Percentiles rank a stretch among this genome's conserved stretches.
These are phyloP conservation scores for Pleomassaria siparia DNA, from an alignment of 2,329 filamentous ascomycete species.

Conservation along the genomic window DNA sequence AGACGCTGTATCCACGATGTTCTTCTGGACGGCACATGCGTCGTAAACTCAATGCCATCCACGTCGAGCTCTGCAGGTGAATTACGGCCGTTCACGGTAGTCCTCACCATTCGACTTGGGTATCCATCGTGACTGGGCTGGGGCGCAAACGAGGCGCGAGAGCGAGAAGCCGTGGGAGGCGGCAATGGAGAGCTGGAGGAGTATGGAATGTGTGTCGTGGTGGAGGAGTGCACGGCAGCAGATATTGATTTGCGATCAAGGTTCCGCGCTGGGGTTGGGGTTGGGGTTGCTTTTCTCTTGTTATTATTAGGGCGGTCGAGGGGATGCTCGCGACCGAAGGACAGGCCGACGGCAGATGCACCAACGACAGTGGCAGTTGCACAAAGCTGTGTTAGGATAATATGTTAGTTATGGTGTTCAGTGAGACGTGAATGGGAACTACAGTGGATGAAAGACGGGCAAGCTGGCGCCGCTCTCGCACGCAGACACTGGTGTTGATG, in stretches of 20 bases:
- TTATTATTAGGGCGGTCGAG: slow-evolving; percentile 41
- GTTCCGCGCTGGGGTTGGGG: slow-evolving; percentile 37
- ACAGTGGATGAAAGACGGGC: slow-evolving; percentile 27
- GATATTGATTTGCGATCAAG: slow-evolving; percentile 30
- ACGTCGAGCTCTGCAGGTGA: slow-evolving; percentile 22
- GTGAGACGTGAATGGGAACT: slow-evolving; percentile 25
- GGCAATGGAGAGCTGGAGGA: too few species aligned
- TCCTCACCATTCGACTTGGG: slow-evolving; percentile 33
- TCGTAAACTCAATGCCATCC: slow-evolving; percentile 26
- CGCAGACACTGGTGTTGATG: slow-evolving; percentile 18
- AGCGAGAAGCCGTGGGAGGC: slow-evolving; percentile 25
- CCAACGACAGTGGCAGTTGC: slow-evolving; percentile 63
- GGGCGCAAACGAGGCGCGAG: slow-evolving; percentile 28
- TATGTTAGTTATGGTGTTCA: slow-evolving; percentile 40
- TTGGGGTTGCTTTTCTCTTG: slow-evolving; percentile 44
- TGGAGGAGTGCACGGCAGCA: slow-evolving; percentile 27
- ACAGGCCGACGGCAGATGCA: slow-evolving; percentile 60
- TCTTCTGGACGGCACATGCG: slow-evolving; percentile 39
- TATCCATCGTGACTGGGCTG: slow-evolving; percentile 33
- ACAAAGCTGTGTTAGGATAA: slow-evolving; percentile 56
- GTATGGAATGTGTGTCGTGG: slow-evolving; percentile 28
- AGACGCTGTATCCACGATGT: slow-evolving; percentile 73
- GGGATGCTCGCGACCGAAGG: slow-evolving; percentile 55
- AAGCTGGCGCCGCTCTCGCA: slow-evolving; percentile 27
- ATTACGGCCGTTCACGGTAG: slow-evolving; percentile 20